These are phyloP conservation scores for Pichia norvegensis DNA, from an alignment of 1,139 yeast species.

Conservation along the genomic window DNA sequence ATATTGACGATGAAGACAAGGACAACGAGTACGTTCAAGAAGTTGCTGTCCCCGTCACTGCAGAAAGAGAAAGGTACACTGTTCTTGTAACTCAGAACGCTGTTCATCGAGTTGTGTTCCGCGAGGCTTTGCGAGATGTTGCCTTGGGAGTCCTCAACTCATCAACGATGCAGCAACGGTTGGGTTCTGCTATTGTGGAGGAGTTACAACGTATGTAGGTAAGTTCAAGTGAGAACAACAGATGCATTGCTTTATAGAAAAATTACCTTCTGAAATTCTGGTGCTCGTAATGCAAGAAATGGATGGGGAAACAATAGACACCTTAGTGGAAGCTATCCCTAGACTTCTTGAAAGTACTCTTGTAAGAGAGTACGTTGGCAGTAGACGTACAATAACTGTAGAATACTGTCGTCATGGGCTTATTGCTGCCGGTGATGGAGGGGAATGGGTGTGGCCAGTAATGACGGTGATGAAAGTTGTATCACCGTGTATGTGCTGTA, in stretches of 20 bases:
- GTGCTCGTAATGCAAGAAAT: background rate
- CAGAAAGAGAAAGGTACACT: conserved; percentile 52
- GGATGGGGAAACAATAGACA: background rate
- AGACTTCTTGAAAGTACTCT: background rate
- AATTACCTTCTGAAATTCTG: background rate
- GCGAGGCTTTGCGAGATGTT: conserved; percentile 17
- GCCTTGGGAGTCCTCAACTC: conserved; percentile 1
- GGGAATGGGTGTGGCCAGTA: background rate
- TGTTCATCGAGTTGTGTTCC: conserved; percentile 48
- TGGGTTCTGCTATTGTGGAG: conserved; percentile 1
- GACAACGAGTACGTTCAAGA: conserved; percentile 36
- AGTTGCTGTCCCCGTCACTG: conserved; percentile 36
- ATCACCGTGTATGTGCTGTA: background rate
- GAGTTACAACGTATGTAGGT: conserved; percentile 2
- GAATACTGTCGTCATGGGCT: background rate
- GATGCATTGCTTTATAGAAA: conserved; percentile 4
- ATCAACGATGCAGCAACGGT: background rate
- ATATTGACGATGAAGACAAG: conserved; percentile 19
- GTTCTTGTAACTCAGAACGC: conserved; percentile 47
- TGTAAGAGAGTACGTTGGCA: background rate
- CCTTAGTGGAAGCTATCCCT: background rate
- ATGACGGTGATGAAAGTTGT: background rate
- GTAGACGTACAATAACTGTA: background rate
- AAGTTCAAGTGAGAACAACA: background rate
- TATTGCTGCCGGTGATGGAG: background rate